Evolutionary conservation across 345 rosid genomes (phyloP).

Genomic region (Pugionium dolabratum): DNA sequence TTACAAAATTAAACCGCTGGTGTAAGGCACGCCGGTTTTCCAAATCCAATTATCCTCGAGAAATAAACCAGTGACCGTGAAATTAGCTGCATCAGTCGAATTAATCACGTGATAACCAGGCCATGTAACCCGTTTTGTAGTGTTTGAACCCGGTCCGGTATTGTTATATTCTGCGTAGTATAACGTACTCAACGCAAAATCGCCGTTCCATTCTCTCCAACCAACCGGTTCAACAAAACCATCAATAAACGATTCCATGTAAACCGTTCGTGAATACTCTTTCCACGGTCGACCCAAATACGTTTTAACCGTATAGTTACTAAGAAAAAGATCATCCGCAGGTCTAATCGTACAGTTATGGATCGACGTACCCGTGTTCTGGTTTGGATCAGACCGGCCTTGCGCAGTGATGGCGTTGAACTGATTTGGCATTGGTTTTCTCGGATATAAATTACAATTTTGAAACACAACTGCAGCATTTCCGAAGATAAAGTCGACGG

Average conservation of each 20-base stretch:
- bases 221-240: slow-evolving; percentile 64
- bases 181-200: slow-evolving; percentile 62
- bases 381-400: slow-evolving; percentile 80
- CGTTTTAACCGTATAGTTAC: slow-evolving; percentile 50
- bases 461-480: slow-evolving; percentile 53
- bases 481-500: slow-evolving; percentile 66
- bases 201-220: slow-evolving; percentile 66
- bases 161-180: slow-evolving; percentile 78
- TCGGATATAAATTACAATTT: slow-evolving; percentile 69
- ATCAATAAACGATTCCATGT: slow-evolving; percentile 56
- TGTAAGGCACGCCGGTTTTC: slow-evolving; percentile 60
- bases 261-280: slow-evolving; percentile 71
- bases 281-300: slow-evolving; percentile 96
- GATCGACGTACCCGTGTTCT: slow-evolving; percentile 81
- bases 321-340: slow-evolving; percentile 59
- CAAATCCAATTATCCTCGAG: slow-evolving; percentile 69
- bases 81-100: slow-evolving; percentile 70
- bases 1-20: slow-evolving; percentile 27
- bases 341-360: slow-evolving; percentile 61
- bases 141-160: slow-evolving; percentile 70
- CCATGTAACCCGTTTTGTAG: slow-evolving; percentile 65
- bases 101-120: slow-evolving; percentile 61
- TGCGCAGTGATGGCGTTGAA: slow-evolving; percentile 87
- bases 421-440: slow-evolving; percentile 75
- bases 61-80: slow-evolving; percentile 59